Base-by-base conservation (phyloP, 2,329 filamentous ascomycete species). In the Diplodia mutila region DNA sequence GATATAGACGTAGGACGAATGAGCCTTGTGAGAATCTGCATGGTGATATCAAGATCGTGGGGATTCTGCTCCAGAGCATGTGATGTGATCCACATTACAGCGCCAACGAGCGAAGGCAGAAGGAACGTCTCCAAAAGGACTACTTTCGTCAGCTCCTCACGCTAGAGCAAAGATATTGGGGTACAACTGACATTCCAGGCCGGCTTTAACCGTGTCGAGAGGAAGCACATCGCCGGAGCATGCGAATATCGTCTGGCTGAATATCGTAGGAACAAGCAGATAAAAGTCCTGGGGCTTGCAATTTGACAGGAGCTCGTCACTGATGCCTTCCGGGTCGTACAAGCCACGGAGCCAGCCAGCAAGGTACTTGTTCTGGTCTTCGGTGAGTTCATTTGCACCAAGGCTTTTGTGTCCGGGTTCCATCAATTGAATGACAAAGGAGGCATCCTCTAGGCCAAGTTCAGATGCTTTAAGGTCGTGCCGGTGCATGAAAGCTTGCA, bases 231-330 rank as follows among this genome's bases (percentile, higher is more conserved):
- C 88, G 1, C 84, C 84, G n/a, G 86, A 86, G 71, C 88, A 89
- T 0, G 91, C 92, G 42, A 90, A 81, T 0, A 93, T 86, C 51
- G 90, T 92, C 71, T 93, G 90, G 71, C 90, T 86, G 75, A 94
- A 93, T 0, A 95, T 80, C 0, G 91, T 90, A 1, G 92, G 90
- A 16, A 93, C 88, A 4, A 95, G 83, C 21, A 91, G 80, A 73
- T 94, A 94, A 75, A 95, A 95, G 48, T 93, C 89, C 74, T 94
- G 91, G 1, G 92, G 92, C 1, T 90, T 89, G 72, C 92, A 95
- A 1, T 90, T 91, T 9, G 91, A 89, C 87, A 94, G 92, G 8
- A 94, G 81, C 68, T 94, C 92, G 73, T 95, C 92, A 8, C 89
- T 89, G 3, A 95, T 86, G 0, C 90, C 91, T 72, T 94, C 91